phyloP scores from a whole-genome alignment of 306 rosid genomes.

The Myrica gale region DNA sequence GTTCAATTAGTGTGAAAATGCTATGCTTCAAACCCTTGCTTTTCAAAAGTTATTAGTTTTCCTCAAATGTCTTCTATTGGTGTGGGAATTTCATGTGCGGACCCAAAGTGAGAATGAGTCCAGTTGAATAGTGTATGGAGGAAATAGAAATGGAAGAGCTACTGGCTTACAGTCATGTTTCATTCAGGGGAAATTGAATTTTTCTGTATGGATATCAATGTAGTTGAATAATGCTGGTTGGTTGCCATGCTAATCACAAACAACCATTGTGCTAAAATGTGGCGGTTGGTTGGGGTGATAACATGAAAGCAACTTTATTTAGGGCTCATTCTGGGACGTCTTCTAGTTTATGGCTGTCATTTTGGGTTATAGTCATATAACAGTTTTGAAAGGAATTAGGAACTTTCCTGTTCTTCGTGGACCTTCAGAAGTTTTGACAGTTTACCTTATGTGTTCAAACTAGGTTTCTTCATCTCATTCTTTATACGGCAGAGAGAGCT shows the following conservation, averaged over 20 bases:
- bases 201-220: background rate
- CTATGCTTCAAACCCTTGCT: background rate
- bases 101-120: too few species aligned
- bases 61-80: background rate
- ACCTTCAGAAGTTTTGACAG: conserved; percentile 15
- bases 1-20: background rate
- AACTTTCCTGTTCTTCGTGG: background rate
- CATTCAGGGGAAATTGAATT: too few species aligned
- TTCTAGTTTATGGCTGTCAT: background rate
- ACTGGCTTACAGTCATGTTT: too few species aligned
- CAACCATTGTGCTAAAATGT: background rate
- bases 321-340: background rate
- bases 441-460: conserved; percentile 33
- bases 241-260: background rate
- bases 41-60: background rate
- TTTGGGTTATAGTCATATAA: background rate
- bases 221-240: background rate
- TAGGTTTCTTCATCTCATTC: conserved; percentile 91
- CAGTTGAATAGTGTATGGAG: too few species aligned
- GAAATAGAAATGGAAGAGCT: too few species aligned
- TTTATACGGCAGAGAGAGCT: conserved; percentile 92
- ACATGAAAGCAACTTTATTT: background rate
- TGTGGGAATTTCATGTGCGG: background rate
- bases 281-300: background rate
- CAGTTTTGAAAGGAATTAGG: background rate